Percentiles rank a stretch among this genome's conserved stretches.
These are phyloP conservation scores for Basidiobolus meristosporus DNA, from an alignment of 371 early-diverging fungal genomes.

Conservation along the genomic window DNA sequence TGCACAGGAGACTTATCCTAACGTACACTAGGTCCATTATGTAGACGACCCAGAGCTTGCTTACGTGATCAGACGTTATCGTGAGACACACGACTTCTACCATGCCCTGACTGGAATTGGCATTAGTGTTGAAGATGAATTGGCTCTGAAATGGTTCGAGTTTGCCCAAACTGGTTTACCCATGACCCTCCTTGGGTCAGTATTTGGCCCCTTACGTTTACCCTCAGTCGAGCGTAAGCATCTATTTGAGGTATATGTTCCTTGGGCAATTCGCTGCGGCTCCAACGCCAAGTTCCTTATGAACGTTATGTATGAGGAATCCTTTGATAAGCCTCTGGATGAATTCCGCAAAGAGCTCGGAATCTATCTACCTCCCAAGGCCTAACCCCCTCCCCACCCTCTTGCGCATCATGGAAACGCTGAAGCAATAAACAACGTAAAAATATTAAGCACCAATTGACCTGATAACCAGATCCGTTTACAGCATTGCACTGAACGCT, in stretches of 20 bases:
- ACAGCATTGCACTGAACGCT: no score
- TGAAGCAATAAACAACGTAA: neutral
- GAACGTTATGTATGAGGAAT: slow-evolving; percentile 76
- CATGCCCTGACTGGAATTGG: slow-evolving; percentile 75
- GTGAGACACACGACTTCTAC: slow-evolving; percentile 88
- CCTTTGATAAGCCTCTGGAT: slow-evolving; percentile 43
- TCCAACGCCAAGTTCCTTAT: slow-evolving; percentile 47
- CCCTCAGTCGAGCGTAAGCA: slow-evolving; percentile 27
- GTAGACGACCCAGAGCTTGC: slow-evolving; percentile 80
- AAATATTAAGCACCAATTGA: neutral
- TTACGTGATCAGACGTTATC: slow-evolving; percentile 82
- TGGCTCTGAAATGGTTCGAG: slow-evolving; percentile 91
- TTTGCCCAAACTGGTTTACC: slow-evolving; percentile 78
- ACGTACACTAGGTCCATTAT: slow-evolving; percentile 43
- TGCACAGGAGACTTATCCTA: no score
- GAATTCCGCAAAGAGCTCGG: slow-evolving; percentile 45
- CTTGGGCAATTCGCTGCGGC: slow-evolving; percentile 87
- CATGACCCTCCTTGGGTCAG: slow-evolving; percentile 60
- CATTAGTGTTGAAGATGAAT: slow-evolving; percentile 75
- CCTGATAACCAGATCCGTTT: no score
- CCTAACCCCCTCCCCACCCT: no score
- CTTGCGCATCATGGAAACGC: neutral
- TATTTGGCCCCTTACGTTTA: slow-evolving; percentile 64
- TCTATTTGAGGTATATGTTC: slow-evolving; percentile 51
- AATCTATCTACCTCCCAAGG: slow-evolving; percentile 19